phyloP scores from a whole-genome alignment of 371 early-diverging fungal species.

The Encephalitozoon hellem region DNA sequence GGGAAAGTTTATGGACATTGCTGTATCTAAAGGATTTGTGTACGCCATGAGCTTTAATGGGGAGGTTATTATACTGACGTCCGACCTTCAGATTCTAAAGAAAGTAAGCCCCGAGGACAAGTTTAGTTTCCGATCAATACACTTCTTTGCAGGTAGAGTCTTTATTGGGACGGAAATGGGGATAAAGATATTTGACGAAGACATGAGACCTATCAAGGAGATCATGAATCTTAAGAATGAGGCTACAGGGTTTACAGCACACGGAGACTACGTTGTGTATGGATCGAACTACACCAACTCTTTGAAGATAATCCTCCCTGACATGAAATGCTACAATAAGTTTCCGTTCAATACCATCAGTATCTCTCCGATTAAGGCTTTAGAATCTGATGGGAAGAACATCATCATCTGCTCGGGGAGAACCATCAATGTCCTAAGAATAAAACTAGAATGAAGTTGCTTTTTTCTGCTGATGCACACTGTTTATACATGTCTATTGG shows the following conservation, averaged over 20 bases:
- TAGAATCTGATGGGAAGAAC: slow-evolving; percentile 11
- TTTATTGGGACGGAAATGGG: slow-evolving; percentile 25
- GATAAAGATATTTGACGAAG: slow-evolving; percentile 4
- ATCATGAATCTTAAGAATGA: neutral
- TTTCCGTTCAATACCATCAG: slow-evolving; percentile 34
- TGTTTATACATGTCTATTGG: no score
- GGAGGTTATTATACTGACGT: slow-evolving; percentile 20
- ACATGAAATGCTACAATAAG: slow-evolving; percentile 16
- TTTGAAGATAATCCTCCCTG: slow-evolving; percentile 27
- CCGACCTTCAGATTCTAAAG: neutral
- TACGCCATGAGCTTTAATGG: slow-evolving; percentile 15
- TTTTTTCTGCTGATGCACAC: slow-evolving; percentile 62
- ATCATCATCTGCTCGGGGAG: neutral
- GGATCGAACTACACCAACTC: neutral
- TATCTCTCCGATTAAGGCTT: neutral
- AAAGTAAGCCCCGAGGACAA: slow-evolving; percentile 3
- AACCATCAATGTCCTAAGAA: neutral
- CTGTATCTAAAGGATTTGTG: neutral
- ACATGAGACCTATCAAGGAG: slow-evolving; percentile 19
- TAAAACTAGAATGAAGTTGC: slow-evolving; percentile 63
- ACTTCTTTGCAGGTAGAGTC: neutral
- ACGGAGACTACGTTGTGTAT: slow-evolving; percentile 9
- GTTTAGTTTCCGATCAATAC: slow-evolving; percentile 34
- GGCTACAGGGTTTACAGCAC: neutral
- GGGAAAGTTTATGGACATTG: slow-evolving; percentile 1